Percentiles rank a stretch among this genome's conserved stretches.
phyloP scores from a whole-genome alignment of 257 asterid species.

The Przewalskia tangutica region DNA sequence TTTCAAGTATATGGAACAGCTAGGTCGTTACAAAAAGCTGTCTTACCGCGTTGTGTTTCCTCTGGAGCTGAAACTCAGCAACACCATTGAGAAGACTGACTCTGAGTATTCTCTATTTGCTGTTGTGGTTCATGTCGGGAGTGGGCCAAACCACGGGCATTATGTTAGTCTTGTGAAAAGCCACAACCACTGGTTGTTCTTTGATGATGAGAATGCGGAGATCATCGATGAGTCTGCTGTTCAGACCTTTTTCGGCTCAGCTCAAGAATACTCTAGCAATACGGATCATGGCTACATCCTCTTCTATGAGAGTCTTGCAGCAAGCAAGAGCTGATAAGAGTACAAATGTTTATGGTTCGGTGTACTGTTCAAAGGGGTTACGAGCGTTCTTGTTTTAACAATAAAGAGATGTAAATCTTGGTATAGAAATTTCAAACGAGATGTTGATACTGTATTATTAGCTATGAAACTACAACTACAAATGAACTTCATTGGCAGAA shows the following conservation, averaged over 20 bases:
- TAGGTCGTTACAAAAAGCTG: constrained; percentile 67
- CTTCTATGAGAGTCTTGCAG: constrained; percentile 46
- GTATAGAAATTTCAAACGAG: neutral
- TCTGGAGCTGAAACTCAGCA: constrained; percentile 69
- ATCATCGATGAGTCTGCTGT: constrained; percentile 80
- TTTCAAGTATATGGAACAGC: constrained; percentile 75
- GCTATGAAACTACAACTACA: neutral
- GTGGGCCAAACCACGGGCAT: constrained; percentile 90
- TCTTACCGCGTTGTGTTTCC: constrained; percentile 87
- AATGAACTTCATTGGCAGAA: neutral
- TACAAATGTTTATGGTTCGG: neutral
- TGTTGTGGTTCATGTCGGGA: constrained; percentile 77
- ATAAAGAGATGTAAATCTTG: constrained; percentile 17
- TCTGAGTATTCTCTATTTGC: constrained; percentile 70
- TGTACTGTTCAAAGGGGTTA: neutral
- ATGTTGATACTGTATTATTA: neutral
- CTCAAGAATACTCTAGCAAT: constrained; percentile 74
- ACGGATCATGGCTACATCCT: constrained; percentile 82
- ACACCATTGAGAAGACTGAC: constrained; percentile 73
- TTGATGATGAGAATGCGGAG: constrained; percentile 80
- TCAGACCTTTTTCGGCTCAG: constrained; percentile 82
- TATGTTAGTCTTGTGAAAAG: constrained; percentile 85
- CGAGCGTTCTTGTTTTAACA: neutral
- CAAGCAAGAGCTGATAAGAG: neutral
- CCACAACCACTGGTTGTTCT: constrained; percentile 81